Evolutionary conservation across 495 filamentous ascomycete genomes (phyloP), one percentile per base, ranked within the genome.

Genomic region (Aspergillus avenaceus): DNA sequence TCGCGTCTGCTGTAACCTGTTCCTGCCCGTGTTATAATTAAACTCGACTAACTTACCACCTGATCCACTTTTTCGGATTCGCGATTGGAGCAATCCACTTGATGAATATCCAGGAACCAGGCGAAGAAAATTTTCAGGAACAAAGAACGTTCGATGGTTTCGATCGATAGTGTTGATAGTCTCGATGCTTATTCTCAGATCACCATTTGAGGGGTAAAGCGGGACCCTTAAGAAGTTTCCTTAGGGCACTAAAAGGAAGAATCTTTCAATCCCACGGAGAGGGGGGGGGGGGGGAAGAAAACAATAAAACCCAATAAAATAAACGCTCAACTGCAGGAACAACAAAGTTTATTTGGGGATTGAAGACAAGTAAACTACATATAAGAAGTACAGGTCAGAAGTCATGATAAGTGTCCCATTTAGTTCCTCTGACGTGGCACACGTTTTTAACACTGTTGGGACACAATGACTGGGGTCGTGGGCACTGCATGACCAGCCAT

Each of bases 271-370:
- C n/a, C n/a, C n/a, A n/a, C n/a, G n/a, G n/a, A n/a, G n/a, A 31
- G 8, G 28, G 28, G 8, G n/a, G 28, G 28, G 28, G 28, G n/a
- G n/a, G n/a, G 7, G 34, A 49, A 16, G 21, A 49, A n/a, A 19
- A n/a, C 16, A 43, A 25, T 6, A 8, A 23, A 25, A n/a, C 21
- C 2, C 18, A 26, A 34, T 18, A 27, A 29, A 50, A 34, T 19
- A 27, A 38, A 46, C 34, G 34, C n/a, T 36, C 26, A 36, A 34
- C 50, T 38, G 47, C 53, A 55, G 47, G 53, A 51, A 51, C 53
- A 18, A 14, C 27, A 37, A 55, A 43, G 28, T 47, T 38, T 45
- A 52, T 52, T 40, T n/a, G 7, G n/a, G n/a, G 1, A 1, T 45
- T 45, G 26, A 45, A 28, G 24, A 16, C 8, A 18, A 14, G 12